Evolutionary conservation across 2,329 filamentous ascomycete genomes (phyloP).

Genomic region (Fusarium camptoceras): DNA sequence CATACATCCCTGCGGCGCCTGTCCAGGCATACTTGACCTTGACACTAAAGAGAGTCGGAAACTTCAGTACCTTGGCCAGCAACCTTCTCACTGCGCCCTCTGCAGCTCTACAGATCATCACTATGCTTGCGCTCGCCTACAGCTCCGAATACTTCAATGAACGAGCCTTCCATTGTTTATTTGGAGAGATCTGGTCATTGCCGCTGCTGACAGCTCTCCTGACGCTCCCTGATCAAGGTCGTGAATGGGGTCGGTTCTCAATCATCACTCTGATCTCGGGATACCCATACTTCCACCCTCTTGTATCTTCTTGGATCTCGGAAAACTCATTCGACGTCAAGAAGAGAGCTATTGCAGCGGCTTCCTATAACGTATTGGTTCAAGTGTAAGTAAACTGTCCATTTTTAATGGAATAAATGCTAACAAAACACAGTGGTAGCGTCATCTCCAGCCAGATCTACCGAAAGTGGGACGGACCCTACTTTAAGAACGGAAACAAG

Average conservation of each 20-base stretch:
- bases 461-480: conserved; percentile 62
- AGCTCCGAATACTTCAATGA: conserved; percentile 67
- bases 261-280: conserved; percentile 65
- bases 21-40: conserved; percentile 65
- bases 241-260: conserved; percentile 64
- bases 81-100: conserved; percentile 73
- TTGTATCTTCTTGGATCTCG: conserved; percentile 63
- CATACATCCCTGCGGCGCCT: conserved; percentile 62
- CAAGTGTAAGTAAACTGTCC: conserved; percentile 50
- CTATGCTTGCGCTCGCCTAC: conserved; percentile 65
- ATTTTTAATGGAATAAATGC: not conserved
- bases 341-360: conserved; percentile 61
- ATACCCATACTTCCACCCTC: conserved; percentile 69
- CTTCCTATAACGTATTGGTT: conserved; percentile 61
- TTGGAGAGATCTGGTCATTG: conserved; percentile 65
- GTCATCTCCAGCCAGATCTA: conserved; percentile 61
- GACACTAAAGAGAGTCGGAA: conserved; percentile 65
- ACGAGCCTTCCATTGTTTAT: conserved; percentile 63
- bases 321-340: conserved; percentile 63
- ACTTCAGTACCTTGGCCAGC: conserved; percentile 67
- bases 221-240: conserved; percentile 59
- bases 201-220: conserved; percentile 64
- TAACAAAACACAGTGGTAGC: conserved; percentile 50
- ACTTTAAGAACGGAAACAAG: conserved; percentile 68
- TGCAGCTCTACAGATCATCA: conserved; percentile 66